These are phyloP conservation scores for Corymbia maculata DNA, from an alignment of 345 rosid species.

Conservation along the genomic window DNA sequence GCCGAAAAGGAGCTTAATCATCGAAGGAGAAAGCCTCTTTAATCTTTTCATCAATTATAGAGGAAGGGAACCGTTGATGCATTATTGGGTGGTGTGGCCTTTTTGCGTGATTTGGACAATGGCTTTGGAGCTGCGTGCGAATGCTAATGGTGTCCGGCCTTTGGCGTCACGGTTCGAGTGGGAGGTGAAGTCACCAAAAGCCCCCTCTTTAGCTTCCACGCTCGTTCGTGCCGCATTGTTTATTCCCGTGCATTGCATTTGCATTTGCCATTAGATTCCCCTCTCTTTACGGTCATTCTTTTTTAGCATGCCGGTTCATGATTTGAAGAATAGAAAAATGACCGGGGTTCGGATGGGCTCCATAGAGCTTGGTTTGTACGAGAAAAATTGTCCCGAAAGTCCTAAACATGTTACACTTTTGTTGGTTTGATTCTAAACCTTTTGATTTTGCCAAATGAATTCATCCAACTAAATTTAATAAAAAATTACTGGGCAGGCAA, in stretches of 20 bases:
- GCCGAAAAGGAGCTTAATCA: not conserved
- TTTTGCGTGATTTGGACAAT: not conserved
- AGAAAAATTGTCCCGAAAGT: not conserved
- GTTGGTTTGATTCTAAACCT: too few species aligned
- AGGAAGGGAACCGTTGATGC: not conserved
- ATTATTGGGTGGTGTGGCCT: not conserved
- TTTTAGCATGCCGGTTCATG: not conserved
- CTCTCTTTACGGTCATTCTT: not conserved
- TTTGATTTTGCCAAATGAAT: too few species aligned
- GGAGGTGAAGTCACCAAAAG: not conserved
- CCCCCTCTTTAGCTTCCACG: not conserved
- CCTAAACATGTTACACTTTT: too few species aligned
- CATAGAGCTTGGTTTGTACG: not conserved
- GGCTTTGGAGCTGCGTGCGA: not conserved
- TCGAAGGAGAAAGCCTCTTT: not conserved
- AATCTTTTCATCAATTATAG: not conserved
- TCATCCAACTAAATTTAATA: too few species aligned
- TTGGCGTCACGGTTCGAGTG: not conserved
- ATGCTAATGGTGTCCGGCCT: not conserved
- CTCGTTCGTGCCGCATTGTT: not conserved
- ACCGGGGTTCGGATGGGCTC: not conserved
- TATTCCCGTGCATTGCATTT: not conserved
- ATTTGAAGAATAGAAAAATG: not conserved
- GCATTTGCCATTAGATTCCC: not conserved
- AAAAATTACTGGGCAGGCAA: too few species aligned